Evolutionary conservation across 2,329 filamentous ascomycete species (phyloP).

Genomic region (Bipolaris cookei): DNA sequence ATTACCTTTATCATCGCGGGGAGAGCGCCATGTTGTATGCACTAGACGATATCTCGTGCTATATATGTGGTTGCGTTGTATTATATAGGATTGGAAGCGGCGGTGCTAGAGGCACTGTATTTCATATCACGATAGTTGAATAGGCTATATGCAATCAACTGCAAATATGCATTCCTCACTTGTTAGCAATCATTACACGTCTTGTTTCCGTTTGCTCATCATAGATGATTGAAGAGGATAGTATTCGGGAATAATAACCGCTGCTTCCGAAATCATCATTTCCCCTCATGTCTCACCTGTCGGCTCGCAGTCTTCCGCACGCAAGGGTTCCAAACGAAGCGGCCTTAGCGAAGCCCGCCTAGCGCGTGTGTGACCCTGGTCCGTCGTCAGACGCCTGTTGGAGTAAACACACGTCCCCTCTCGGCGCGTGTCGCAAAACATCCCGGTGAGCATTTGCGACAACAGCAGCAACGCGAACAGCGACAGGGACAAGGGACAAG

Average conservation of each 20-base stretch:
- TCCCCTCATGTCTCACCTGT: background rate
- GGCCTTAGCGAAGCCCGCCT: conserved; percentile 7
- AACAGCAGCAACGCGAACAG: conserved; percentile 5
- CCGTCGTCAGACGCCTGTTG: conserved; percentile 15
- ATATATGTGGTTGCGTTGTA: conserved; percentile 24
- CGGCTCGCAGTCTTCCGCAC: background rate
- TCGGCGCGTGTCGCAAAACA: conserved; percentile 32
- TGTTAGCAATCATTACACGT: no score
- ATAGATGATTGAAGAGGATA: no score
- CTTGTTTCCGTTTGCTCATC: no score
- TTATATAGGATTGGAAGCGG: conserved; percentile 20
- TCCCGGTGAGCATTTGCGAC: conserved; percentile 14
- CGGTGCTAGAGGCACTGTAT: conserved; percentile 20
- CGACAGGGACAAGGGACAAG: conserved; percentile 2
- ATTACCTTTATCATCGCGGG: background rate
- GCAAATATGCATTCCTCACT: background rate
- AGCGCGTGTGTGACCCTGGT: conserved; percentile 15
- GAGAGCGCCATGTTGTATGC: conserved; percentile 8
- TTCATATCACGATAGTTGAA: conserved; percentile 11
- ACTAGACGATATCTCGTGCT: background rate
- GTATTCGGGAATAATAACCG: background rate
- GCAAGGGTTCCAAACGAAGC: background rate
- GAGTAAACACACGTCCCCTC: conserved; percentile 29
- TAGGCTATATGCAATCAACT: conserved; percentile 16
- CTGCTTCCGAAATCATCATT: background rate